These are phyloP conservation scores for Conringia planisiliqua DNA, from an alignment of 345 rosid genomes.

Conservation along the genomic window DNA sequence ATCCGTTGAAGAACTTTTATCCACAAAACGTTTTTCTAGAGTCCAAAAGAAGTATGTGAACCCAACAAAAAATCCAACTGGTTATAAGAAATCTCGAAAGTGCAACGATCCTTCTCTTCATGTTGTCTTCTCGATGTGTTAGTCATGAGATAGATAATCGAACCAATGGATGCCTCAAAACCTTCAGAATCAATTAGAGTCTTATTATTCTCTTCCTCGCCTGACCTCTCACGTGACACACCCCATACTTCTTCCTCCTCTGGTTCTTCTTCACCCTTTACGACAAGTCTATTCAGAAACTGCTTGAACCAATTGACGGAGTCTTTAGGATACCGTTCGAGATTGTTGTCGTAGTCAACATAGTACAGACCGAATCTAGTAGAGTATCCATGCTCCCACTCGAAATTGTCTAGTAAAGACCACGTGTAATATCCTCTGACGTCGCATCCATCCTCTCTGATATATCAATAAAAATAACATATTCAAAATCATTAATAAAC, in stretches of 20 bases:
- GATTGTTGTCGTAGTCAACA: conserved; percentile 33
- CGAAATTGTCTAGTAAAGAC: conserved; percentile 44
- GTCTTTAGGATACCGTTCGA: conserved; percentile 29
- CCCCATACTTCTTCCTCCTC: background rate
- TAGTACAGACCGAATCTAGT: conserved; percentile 37
- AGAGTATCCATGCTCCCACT: conserved; percentile 41
- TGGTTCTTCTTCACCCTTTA: conserved; percentile 2
- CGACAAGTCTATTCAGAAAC: conserved; percentile 8
- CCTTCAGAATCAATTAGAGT: background rate
- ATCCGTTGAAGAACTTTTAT: too few species aligned
- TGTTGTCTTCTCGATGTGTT: conserved; percentile 7
- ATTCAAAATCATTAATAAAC: background rate
- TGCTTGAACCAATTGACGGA: conserved; percentile 32
- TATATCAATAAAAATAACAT: background rate
- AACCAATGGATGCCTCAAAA: background rate
- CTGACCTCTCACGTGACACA: background rate
- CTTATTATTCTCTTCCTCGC: background rate
- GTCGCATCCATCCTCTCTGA: conserved; percentile 38
- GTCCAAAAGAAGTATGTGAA: background rate
- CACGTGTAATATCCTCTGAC: conserved; percentile 39
- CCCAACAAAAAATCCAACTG: background rate
- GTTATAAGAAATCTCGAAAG: background rate
- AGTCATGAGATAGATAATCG: background rate
- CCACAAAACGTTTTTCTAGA: background rate
- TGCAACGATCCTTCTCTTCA: background rate